A percentile compares a stretch with the other conserved stretches of the same genome.
phyloP scores from a whole-genome alignment of 495 filamentous ascomycete species.

The Tirmania nivea region DNA sequence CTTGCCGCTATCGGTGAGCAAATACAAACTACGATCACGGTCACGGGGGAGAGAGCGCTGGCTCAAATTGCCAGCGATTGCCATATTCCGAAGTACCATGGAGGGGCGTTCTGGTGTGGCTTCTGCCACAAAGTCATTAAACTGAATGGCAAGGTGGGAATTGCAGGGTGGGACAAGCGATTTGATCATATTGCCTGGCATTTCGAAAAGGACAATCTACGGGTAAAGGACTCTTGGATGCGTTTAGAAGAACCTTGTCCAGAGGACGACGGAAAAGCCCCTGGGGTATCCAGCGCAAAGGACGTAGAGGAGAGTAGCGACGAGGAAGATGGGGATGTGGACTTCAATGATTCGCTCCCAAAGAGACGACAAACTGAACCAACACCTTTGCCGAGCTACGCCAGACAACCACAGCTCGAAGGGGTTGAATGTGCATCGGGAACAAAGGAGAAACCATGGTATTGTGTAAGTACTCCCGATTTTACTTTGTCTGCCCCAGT shows the following conservation, averaged over 20 bases:
- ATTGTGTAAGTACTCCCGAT: too few relatives aligned
- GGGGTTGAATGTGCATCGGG: too few relatives aligned
- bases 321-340: neutral
- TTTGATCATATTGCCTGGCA: conserved; percentile 80
- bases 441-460: too few relatives aligned
- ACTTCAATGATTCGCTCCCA: too few relatives aligned
- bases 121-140: conserved; percentile 45
- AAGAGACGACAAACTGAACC: too few relatives aligned
- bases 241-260: conserved; percentile 13
- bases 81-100: neutral
- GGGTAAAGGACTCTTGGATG: conserved; percentile 25
- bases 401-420: too few relatives aligned
- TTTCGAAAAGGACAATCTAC: conserved; percentile 29
- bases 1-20: conserved; percentile 16
- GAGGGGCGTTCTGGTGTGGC: conserved; percentile 60
- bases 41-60: conserved; percentile 18
- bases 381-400: too few relatives aligned
- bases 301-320: conserved; percentile 16
- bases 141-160: conserved; percentile 26
- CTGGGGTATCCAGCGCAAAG: conserved; percentile 20
- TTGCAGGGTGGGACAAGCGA: conserved; percentile 47
- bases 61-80: neutral
- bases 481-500: too few relatives aligned
- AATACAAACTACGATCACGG: conserved; percentile 46
- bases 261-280: conserved; percentile 12